Conservation (phyloP, 306 rosid species). For the Datisca glomerata region DNA sequence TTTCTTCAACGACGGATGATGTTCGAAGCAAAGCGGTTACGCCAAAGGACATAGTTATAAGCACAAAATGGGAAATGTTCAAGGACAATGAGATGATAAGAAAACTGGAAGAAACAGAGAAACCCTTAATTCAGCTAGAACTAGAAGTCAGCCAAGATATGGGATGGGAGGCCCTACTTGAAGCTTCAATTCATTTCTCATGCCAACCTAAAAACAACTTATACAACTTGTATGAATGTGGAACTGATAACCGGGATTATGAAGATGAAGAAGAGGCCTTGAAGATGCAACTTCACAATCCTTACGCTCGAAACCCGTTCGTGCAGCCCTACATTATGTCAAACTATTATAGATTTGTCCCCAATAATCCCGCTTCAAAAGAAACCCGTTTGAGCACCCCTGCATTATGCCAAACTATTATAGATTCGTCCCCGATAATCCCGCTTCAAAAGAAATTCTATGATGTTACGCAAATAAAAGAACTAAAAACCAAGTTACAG, state of each 20-base stretch:
- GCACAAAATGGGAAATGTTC: conserved; percentile 12
- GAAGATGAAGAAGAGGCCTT: not conserved
- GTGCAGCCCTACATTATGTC: not conserved
- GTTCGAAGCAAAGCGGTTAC: not conserved
- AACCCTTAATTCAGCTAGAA: conserved; percentile 6
- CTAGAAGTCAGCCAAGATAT: conserved; percentile 9
- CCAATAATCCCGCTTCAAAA: too few relatives aligned
- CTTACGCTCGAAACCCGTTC: conserved; percentile 26
- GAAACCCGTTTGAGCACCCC: too few relatives aligned
- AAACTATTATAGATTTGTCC: too few relatives aligned
- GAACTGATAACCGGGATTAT: not conserved
- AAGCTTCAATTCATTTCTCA: conserved; percentile 33
- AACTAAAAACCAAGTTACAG: too few relatives aligned
- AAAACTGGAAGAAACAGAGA: not conserved
- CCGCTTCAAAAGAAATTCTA: too few relatives aligned
- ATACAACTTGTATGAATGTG: not conserved
- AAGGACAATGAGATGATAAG: not conserved
- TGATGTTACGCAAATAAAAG: too few relatives aligned
- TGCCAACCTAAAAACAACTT: not conserved
- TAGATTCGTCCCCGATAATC: too few relatives aligned
- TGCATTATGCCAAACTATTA: too few relatives aligned
- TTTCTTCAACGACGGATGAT: conserved; percentile 8
- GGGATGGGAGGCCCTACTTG: conserved; percentile 53
- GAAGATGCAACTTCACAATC: conserved; percentile 14
- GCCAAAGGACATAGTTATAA: conserved; percentile 5